These are phyloP conservation scores for Bolboschoenus planiculmis DNA, from an alignment of 176 grass and related monocot species.

Conservation along the genomic window DNA sequence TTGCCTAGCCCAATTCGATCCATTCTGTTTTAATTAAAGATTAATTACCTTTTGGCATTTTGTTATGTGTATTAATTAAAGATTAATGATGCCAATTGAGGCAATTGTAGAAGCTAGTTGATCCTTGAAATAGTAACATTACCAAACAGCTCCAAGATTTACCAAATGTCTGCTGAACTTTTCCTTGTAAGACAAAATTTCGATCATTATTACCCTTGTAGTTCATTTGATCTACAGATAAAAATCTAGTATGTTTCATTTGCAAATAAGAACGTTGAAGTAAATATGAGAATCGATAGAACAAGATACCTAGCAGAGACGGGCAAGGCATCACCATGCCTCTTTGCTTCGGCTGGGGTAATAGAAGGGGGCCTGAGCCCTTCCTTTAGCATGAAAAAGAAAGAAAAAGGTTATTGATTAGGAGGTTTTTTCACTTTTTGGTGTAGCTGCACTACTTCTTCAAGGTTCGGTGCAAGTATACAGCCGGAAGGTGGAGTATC, in stretches of 20 bases:
- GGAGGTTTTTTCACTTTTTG: neutral
- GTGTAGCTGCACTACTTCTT: slow-evolving; percentile 73
- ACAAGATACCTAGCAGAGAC: neutral
- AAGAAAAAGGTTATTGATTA: neutral
- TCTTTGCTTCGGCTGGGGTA: neutral
- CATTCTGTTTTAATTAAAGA: neutral
- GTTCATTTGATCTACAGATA: neutral
- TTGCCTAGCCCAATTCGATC: neutral
- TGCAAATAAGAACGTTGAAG: neutral
- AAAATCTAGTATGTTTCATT: neutral
- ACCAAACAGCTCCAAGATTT: neutral
- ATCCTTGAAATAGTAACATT: neutral
- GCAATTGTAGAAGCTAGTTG: neutral
- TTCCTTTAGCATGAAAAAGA: neutral
- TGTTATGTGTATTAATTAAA: neutral
- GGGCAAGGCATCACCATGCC: neutral
- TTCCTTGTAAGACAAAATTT: neutral
- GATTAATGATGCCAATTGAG: neutral
- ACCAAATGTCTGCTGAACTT: neutral
- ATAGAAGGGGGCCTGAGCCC: neutral
- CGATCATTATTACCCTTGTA: neutral
- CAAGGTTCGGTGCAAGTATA: slow-evolving; percentile 95
- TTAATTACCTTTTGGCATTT: neutral
- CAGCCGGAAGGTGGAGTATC: slow-evolving; percentile 88
- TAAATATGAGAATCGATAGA: neutral